Evolutionary conservation across 2,329 filamentous ascomycete genomes (phyloP), one percentile per base, ranked within the genome.

Genomic region (Apiospora saccharicola): DNA sequence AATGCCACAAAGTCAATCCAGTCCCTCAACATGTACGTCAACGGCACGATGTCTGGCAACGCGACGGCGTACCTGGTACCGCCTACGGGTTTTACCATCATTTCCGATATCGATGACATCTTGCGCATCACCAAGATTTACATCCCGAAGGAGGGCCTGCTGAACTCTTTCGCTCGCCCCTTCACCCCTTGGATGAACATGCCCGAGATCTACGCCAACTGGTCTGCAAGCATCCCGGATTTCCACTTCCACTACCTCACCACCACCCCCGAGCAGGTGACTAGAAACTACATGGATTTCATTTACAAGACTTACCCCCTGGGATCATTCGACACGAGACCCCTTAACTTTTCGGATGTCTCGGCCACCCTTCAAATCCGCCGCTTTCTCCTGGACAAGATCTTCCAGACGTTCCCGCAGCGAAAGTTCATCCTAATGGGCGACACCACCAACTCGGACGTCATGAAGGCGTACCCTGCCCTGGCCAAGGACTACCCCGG

Each of bases 241-340:
- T 86, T 91, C 74, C 93, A 95, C 80, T 95, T 95, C 84, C 93
- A 95, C 82, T 95, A 95, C 82, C 86, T 95, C 26, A 95, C 93
- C 0, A 95, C 93, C 0, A 94, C 93, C 0, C 93, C 93, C 0
- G 93, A 95, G 82, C 93, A 95, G 80, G 87, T 90, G 5, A 94
- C 93, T 0, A 86, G 93, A 57, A 92, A 91, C 75, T 95, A 95
- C 83, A 94, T 94, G 92, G 88, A 92, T 73, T 92, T 92, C 81
- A 94, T 95, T 80, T 95, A 93, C 85, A 89, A 90, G 78, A 94
- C 88, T 8, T 95, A 95, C 79, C 93, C 93, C 0, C 88, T 91
- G 19, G 93, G 93, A 61, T 93, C 90, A 57, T 94, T 94, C 79
- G 93, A 95, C 77, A 94, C 92, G 0, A 89, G 92, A 0, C 93